Base-by-base conservation (phyloP, 1,284 basidiomycete genomes). In the Cystobasidiaceae sp. region DNA sequence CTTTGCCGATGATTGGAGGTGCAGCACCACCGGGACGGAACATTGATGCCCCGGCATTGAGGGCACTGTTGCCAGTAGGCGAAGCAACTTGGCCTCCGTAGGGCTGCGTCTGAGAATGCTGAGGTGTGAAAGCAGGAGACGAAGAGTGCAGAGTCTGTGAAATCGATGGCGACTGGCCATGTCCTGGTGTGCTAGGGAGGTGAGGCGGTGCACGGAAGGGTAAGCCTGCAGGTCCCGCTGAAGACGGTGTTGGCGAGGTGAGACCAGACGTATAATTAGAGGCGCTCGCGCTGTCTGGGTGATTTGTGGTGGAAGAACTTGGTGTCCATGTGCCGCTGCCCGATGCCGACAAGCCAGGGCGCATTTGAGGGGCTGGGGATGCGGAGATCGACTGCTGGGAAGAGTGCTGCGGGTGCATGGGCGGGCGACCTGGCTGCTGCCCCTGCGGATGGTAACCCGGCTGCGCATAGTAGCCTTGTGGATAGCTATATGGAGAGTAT, bases 111-210 rank as follows among this genome's bases (percentile, higher is more conserved):
- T 69, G 68, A 45, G 68, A 64, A 39, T 64, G 57, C 23, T 44
- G 57, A 19, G 69, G 70, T 28, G 69, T 57, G 59, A 69, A 72
- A 9, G 71, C 54, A 27, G 68, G 66, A 8, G 54, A 56, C 3
- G 54, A 56, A 9, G 67, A 48, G 37, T 66, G 68, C 25, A 63
- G 50, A 8, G 65, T 65, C 25, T 64, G 66, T 41, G 67, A 66
- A 33, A 71, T 62, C 23, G 68, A 68, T 13, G 67, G 57, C 28
- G 41, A 48, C 25, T 41, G 52, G 25, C 50, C 56, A 32, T 59
- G 51, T 1, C 66, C 54, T 3, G 68, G 67, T 23, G 70, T 68
- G 6, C 70, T 66, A 11, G 71, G 68, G 8, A 68, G 50, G 43
- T 65, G 56, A 7, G 67, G 61, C 8, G 61, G 64, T 61, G 67